Percentiles rank a stretch among this genome's conserved stretches.
Conservation (phyloP, 495 filamentous ascomycete genomes). For the Chaetomidium leptoderma region DNA sequence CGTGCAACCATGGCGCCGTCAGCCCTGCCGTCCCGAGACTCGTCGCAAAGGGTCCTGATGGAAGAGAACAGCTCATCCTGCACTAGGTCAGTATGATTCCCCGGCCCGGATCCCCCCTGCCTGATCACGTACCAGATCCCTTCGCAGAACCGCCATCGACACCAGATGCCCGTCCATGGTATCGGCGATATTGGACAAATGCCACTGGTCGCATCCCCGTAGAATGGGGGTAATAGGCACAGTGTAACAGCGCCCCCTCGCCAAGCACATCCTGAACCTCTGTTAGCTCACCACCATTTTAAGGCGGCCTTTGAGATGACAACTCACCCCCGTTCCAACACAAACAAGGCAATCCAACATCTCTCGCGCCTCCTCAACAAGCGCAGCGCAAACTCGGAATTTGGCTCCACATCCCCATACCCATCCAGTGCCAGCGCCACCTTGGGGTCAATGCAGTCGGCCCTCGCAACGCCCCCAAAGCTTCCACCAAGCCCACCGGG, state of each 20-base stretch:
- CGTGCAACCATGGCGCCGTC: constrained; percentile 53
- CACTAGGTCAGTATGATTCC: constrained; percentile 15
- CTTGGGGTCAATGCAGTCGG: constrained; percentile 62
- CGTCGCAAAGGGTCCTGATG: constrained; percentile 61
- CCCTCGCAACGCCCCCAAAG: constrained; percentile 48
- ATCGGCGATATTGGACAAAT: constrained; percentile 57
- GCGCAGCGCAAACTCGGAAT: constrained; percentile 53
- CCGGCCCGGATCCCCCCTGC: neutral
- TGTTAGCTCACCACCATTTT: neutral
- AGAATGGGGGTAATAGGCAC: constrained; percentile 61
- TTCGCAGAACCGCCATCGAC: constrained; percentile 62
- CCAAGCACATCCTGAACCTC: constrained; percentile 57
- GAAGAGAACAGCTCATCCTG: constrained; percentile 58
- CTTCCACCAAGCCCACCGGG: constrained; percentile 20
- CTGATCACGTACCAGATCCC: constrained; percentile 56
- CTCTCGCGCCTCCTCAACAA: constrained; percentile 62
- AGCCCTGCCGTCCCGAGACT: constrained; percentile 40
- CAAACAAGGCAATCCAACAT: constrained; percentile 66
- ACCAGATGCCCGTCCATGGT: constrained; percentile 63
- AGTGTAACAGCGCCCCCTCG: constrained; percentile 62
- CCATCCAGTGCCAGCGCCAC: constrained; percentile 63
- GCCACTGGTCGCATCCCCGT: constrained; percentile 64
- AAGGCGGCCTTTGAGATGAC: neutral
- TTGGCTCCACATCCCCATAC: constrained; percentile 58
- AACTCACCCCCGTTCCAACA: constrained; percentile 54